phyloP scores from a whole-genome alignment of 1,284 basidiomycete genomes.

The Termitomyces sp. region DNA sequence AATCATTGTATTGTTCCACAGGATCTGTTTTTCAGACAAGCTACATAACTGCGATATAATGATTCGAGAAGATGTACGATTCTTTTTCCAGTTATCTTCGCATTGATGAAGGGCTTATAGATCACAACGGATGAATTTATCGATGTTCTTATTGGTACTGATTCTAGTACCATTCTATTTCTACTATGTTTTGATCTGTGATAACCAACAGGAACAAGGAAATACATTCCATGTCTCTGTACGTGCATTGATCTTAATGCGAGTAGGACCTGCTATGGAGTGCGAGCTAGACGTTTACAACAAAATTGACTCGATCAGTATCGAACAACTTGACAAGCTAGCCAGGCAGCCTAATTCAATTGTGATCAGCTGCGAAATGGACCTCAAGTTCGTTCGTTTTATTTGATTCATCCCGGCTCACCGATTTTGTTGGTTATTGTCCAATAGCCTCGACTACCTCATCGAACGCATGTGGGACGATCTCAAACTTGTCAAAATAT shows the following conservation, averaged over 20 bases:
- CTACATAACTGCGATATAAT: constrained; percentile 95
- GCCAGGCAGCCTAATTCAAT: constrained; percentile 85
- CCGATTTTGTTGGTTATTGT: background rate
- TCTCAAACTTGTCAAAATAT: constrained; percentile 84
- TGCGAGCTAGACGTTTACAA: constrained; percentile 80
- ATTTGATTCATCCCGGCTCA: background rate
- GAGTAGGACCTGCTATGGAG: background rate
- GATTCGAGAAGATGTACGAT: constrained; percentile 86
- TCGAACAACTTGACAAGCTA: constrained; percentile 86
- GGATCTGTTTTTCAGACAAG: constrained; percentile 45
- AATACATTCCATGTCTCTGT: constrained; percentile 92
- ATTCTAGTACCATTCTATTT: constrained; percentile 7
- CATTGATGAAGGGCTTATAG: constrained; percentile 33
- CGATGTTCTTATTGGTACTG: constrained; percentile 86
- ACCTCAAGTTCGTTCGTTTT: constrained; percentile 65
- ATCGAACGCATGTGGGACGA: constrained; percentile 90
- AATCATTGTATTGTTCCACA: background rate
- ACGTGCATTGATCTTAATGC: constrained; percentile 22
- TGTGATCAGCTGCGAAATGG: constrained; percentile 93
- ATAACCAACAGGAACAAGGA: constrained; percentile 65
- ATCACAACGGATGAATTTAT: constrained; percentile 97
- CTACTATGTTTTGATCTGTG: background rate
- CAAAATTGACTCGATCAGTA: constrained; percentile 88
- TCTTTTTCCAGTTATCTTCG: background rate
- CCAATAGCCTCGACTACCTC: constrained; percentile 74